Evolutionary conservation across 805 yeast genomes (phyloP), one percentile per base, ranked within the genome.

Genomic region (Saturnispora halmiae): DNA sequence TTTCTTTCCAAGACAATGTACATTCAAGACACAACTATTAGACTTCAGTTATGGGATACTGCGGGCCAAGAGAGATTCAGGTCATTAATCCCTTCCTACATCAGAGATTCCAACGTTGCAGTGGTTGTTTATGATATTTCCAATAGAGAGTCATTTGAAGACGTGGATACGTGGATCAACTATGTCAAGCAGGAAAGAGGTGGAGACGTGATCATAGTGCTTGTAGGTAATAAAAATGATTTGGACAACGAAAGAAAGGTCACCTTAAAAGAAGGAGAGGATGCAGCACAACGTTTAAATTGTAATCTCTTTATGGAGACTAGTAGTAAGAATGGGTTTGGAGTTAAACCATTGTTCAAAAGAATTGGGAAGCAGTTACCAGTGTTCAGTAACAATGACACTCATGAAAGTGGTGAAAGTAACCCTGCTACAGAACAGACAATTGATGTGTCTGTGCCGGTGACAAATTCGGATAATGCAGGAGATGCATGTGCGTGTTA

Each of bases 31-130:
- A 87, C 90, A 51, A 92, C 98, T 3, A 84, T 92, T 31, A 73
- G 98, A 53, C 70, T 92, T 47, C 98, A 92, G 64, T 66, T 92
- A 44, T 92, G 98, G 97, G 97, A 88, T 59, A 88, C 97, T 4
- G 95, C 95, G 1, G 96, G 97, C 13, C 97, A 88, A 63, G 98
- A 92, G 61, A 67, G 98, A 52, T 92, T 92, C 67, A 71, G 97
- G 55, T 82, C 95, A 14, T 72, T 92, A 58, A 90, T 92, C 43
- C 98, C 98, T 3, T 82, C 95, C 9, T 92, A 92, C 57, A 92
- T 92, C 45, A 72, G 98, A 51, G 98, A 92, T 61, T 82, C 94
- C 13, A 87, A 88, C 53, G 97, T 92, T n/a, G 97, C 98, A 0
- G 94, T 92, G 35, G 80, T 92, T 21, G 95, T 94, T 18, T 90